Evolutionary conservation across 1,139 yeast species (phyloP).

Genomic region (Lodderomyces oxycetoniae): DNA sequence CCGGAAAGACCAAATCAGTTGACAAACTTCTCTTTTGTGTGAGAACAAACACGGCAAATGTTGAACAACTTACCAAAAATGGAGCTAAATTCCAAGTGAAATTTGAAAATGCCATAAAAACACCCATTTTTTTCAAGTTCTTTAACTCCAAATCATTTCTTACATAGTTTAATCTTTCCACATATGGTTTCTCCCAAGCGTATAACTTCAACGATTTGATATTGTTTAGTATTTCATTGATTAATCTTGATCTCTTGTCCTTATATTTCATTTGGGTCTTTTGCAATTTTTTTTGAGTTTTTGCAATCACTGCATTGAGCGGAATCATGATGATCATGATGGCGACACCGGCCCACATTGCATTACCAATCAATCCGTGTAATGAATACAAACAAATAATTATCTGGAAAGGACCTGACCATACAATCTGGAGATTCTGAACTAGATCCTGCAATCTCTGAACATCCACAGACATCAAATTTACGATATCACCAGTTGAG

Average conservation of each 20-base stretch:
- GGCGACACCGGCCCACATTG: conserved; percentile 96
- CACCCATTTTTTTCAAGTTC: conserved; percentile 73
- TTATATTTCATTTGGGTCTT: conserved; percentile 46
- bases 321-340: conserved; percentile 86
- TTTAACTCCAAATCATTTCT: conserved; percentile 86
- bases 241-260: conserved; percentile 50
- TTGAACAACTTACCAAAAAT: conserved; percentile 82
- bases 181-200: conserved; percentile 92
- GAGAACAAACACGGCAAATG: conserved; percentile 78
- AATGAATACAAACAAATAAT: conserved; percentile 71
- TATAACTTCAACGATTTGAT: conserved; percentile 89
- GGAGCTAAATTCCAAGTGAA: conserved; percentile 90
- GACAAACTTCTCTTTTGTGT: conserved; percentile 64
- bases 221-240: conserved; percentile 84
- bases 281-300: conserved; percentile 71
- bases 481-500: conserved; percentile 95
- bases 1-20: conserved; percentile 94
- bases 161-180: conserved; percentile 64
- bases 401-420: conserved; percentile 98
- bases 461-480: conserved; percentile 94
- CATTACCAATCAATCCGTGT: conserved; percentile 71
- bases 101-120: conserved; percentile 65
- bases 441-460: conserved; percentile 89
- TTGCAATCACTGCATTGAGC: conserved; percentile 69
- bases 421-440: conserved; percentile 79